Conservation (phyloP, 768 basidiomycete genomes). For the Hericium rajendrae region DNA sequence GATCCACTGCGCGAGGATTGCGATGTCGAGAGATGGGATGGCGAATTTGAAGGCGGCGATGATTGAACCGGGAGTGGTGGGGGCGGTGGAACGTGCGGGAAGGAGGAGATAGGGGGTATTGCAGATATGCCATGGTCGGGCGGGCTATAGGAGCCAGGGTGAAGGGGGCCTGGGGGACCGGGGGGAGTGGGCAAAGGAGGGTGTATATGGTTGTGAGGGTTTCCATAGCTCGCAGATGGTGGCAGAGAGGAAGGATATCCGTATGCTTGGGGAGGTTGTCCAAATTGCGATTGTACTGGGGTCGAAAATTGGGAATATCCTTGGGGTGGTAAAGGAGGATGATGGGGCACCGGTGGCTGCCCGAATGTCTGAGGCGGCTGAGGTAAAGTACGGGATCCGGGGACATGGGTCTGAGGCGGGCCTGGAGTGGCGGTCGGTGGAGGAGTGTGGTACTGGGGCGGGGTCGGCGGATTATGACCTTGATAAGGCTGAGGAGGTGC, state of each 20-base stretch:
- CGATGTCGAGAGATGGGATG: constrained; percentile 1
- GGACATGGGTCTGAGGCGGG: background rate
- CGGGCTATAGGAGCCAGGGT: constrained; percentile 8
- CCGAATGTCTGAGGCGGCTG: constrained; percentile 8
- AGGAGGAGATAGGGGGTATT: constrained; percentile 5
- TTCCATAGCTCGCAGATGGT: background rate
- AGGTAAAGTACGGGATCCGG: constrained; percentile 13
- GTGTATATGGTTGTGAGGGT: constrained; percentile 2
- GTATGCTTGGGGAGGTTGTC: background rate
- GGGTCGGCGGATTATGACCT: background rate
- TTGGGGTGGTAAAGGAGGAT: constrained; percentile 1
- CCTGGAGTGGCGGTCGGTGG: background rate
- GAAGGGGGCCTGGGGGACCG: constrained; percentile 14
- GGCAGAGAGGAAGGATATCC: background rate
- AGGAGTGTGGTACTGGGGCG: background rate
- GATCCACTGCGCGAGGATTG: constrained; percentile 9
- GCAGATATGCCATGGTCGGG: background rate
- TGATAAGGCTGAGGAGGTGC: constrained; percentile 9
- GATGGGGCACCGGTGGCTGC: constrained; percentile 2
- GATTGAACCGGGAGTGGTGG: constrained; percentile 7
- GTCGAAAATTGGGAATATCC: background rate
- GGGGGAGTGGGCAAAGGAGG: constrained; percentile 13
- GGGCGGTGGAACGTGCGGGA: constrained; percentile 6
- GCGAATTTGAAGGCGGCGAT: constrained; percentile 6
- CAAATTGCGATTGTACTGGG: background rate